Percentiles rank a stretch among this genome's conserved stretches.
Conservation (phyloP, 257 asterid species). For the Perilla frutescens region DNA sequence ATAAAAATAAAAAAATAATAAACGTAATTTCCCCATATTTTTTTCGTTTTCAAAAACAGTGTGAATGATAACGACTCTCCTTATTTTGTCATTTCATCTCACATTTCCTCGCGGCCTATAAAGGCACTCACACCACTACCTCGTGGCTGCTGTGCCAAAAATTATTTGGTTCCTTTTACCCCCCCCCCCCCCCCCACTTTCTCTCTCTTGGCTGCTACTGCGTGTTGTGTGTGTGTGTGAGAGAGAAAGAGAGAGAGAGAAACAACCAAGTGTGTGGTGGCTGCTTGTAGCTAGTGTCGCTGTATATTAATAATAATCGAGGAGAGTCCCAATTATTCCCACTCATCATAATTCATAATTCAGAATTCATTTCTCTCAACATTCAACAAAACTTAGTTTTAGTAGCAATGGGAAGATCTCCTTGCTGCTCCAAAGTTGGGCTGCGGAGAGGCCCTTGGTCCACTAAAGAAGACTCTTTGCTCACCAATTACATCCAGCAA, state of each 20-base stretch:
- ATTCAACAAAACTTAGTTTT: too few relatives aligned
- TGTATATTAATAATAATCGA: neutral
- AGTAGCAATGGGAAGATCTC: conserved; percentile 49
- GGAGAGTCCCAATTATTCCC: neutral
- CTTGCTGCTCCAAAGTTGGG: conserved; percentile 53
- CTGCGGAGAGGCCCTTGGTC: conserved; percentile 54
- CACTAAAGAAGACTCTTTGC: conserved; percentile 43
- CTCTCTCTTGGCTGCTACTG: conserved; percentile 32
- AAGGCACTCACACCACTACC: conserved; percentile 2
- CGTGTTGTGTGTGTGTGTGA: conserved; percentile 24
- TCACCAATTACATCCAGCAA: conserved; percentile 38
- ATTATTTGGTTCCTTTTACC: neutral
- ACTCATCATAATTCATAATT: too few relatives aligned
- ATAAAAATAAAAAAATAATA: neutral
- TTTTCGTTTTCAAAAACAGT: neutral
- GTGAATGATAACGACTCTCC: conserved; percentile 5
- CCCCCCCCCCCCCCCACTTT: neutral
- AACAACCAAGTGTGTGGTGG: neutral
- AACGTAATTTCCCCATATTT: neutral
- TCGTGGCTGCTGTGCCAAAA: conserved; percentile 31
- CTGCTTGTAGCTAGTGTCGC: too few relatives aligned
- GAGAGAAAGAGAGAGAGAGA: neutral
- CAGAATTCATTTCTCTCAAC: too few relatives aligned
- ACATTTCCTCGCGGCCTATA: conserved; percentile 20
- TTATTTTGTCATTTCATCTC: neutral